A percentile compares a stretch with the other conserved stretches of the same genome.
phyloP scores from a whole-genome alignment of 2,329 filamentous ascomycete species.

The Aureobasidium namibiae region DNA sequence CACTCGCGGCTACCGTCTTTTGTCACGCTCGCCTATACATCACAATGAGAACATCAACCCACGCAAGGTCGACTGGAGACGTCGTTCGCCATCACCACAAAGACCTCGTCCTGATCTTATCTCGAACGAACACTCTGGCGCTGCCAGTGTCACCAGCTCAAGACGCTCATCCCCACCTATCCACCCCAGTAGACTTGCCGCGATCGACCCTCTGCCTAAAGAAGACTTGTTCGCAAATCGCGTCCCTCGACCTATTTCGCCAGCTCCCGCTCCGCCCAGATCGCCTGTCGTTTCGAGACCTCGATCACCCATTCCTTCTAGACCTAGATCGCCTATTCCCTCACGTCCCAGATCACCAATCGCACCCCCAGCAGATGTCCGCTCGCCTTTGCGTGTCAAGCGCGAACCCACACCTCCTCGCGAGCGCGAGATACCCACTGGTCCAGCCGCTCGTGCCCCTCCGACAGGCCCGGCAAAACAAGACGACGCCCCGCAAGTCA shows the following conservation, averaged over 20 bases:
- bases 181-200: conserved; percentile 45
- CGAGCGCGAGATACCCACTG: conserved; percentile 21
- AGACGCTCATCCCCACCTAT: conserved; percentile 53
- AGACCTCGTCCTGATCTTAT: conserved; percentile 24
- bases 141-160: conserved; percentile 49
- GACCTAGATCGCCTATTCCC: conserved; percentile 3
- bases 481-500: conserved; percentile 11
- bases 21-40: conserved; percentile 47
- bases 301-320: neutral
- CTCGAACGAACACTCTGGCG: conserved; percentile 43
- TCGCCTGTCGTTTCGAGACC: neutral
- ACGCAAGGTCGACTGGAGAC: conserved; percentile 41
- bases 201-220: conserved; percentile 21
- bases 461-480: conserved; percentile 23
- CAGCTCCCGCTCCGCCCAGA: conserved; percentile 14
- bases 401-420: conserved; percentile 27
- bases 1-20: conserved; percentile 35
- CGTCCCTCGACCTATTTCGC: conserved; percentile 20
- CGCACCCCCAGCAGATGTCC: neutral
- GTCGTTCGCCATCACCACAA: conserved; percentile 45
- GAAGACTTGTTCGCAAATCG: conserved; percentile 17
- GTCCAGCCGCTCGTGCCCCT: conserved; percentile 21
- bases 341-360: conserved; percentile 4
- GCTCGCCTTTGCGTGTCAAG: conserved; percentile 29
- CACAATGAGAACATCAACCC: conserved; percentile 42